Evolutionary conservation across 805 yeast species (phyloP), one percentile per base, ranked within the genome.

Genomic region (Kodamaea kakaduensis): DNA sequence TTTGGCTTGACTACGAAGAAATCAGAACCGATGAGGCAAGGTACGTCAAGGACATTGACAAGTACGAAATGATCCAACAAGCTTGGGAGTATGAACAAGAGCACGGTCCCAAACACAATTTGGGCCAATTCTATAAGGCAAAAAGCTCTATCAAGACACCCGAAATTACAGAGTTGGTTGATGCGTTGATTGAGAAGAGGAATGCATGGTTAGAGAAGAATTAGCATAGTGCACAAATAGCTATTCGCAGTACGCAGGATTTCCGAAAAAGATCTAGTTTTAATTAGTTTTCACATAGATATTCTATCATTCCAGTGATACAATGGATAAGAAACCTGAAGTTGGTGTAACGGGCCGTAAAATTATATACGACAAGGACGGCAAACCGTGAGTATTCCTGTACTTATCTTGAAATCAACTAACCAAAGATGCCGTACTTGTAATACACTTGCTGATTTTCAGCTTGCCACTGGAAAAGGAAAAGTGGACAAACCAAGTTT

Each of bases 1-100:
- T 79, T 42, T 90, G 96, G 95, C 61, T 80, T 37, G 96, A 87
- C 56, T 90, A 90, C 61, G 98, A 90, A 64, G 78, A 82, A 51
- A 82, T 85, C 47, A 70, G 86, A 46, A 76, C 81, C 27, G 56
- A 76, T 17, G 97, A 90, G 58, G 96, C 97, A 9, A 70, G 80
- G 36, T 85, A 86, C 47, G 96, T 90, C 44, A 90, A 90, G 63
- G 97, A 90, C 59, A 78, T 93, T 42, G 97, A 90, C 60, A 90
- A 90, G 67, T 84, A 76, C 53, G 97, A 88, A 61, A 75, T 88
- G 75, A 67, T 84, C 45, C 73, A 83, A 46, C 86, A 85, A 63
- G 81, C 89, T 25, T 78, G 78, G 71, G 85, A 88, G 58, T 90
- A 89, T 54, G 96, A 87, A 63, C 80, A 77, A 47, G 66, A 67